These are phyloP conservation scores for Phaeosphaeriaceae sp. DNA, from an alignment of 2,329 filamentous ascomycete genomes.

Conservation along the genomic window DNA sequence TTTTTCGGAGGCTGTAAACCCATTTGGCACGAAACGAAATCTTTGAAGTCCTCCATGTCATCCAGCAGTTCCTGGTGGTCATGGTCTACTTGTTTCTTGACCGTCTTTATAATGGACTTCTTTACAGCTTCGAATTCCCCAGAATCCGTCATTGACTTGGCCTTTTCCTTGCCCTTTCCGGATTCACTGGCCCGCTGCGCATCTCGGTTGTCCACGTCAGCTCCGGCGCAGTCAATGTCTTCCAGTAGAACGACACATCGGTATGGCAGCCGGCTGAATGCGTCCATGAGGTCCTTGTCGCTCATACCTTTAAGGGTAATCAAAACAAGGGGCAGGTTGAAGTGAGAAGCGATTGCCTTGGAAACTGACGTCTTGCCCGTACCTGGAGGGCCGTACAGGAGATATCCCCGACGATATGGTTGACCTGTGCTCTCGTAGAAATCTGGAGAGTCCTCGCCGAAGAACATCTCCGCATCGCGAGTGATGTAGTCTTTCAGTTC, in stretches of 20 bases:
- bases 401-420: constrained; percentile 38
- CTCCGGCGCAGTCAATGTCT: constrained; percentile 24
- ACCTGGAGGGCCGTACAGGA: constrained; percentile 46
- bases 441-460: constrained; percentile 3
- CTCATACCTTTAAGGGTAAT: constrained; percentile 16
- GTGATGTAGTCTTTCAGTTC: constrained; percentile 7
- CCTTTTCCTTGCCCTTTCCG: background rate
- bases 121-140: background rate
- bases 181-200: constrained; percentile 22
- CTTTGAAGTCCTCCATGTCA: background rate
- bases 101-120: background rate
- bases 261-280: constrained; percentile 16
- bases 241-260: constrained; percentile 22
- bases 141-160: background rate
- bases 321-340: constrained; percentile 38
- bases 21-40: background rate
- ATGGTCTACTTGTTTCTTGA: background rate
- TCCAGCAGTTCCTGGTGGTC: background rate
- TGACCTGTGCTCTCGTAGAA: constrained; percentile 14
- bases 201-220: constrained; percentile 20
- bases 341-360: constrained; percentile 49
- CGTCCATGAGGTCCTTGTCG: constrained; percentile 13
- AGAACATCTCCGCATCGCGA: constrained; percentile 8
- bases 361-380: constrained; percentile 52
- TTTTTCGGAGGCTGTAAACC: background rate